Conservation (phyloP, 73 alveolate genomes). For the Paramecium caudatum region DNA sequence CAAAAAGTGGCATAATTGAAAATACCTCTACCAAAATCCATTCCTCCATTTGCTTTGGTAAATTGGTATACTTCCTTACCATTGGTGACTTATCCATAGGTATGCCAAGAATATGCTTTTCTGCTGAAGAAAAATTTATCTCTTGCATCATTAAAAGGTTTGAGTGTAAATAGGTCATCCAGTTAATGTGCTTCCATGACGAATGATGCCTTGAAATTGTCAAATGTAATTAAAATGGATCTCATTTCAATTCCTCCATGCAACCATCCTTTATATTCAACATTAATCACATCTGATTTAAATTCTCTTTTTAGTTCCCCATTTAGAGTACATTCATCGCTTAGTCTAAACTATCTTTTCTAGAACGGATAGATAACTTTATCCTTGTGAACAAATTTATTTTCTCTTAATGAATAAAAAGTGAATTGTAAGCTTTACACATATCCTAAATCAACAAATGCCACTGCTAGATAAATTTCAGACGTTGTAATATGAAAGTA, state of each 20-base stretch:
- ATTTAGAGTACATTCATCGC: too few species aligned
- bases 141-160: slow-evolving; percentile 25
- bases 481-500: not conserved
- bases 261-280: slow-evolving; percentile 50
- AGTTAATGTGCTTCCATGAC: slow-evolving; percentile 23
- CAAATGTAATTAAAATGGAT: not conserved
- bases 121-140: slow-evolving; percentile 14
- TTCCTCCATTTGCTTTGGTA: slow-evolving; percentile 36
- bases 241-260: slow-evolving; percentile 46
- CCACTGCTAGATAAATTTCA: not conserved
- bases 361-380: slow-evolving; percentile 14
- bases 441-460: not conserved
- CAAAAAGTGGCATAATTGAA: slow-evolving; percentile 56
- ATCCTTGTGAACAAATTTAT: not conserved
- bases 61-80: not conserved
- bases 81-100: not conserved
- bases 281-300: not conserved
- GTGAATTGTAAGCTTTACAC: not conserved
- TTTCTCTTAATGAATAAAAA: not conserved
- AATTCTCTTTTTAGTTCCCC: too few species aligned
- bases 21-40: slow-evolving; percentile 56
- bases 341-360: not conserved
- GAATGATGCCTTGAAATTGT: slow-evolving; percentile 1
- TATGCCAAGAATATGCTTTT: slow-evolving; percentile 56
- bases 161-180: not conserved